Evolutionary conservation across 2,329 filamentous ascomycete species (phyloP).

Genomic region (Ceratocystis alfenasii): DNA sequence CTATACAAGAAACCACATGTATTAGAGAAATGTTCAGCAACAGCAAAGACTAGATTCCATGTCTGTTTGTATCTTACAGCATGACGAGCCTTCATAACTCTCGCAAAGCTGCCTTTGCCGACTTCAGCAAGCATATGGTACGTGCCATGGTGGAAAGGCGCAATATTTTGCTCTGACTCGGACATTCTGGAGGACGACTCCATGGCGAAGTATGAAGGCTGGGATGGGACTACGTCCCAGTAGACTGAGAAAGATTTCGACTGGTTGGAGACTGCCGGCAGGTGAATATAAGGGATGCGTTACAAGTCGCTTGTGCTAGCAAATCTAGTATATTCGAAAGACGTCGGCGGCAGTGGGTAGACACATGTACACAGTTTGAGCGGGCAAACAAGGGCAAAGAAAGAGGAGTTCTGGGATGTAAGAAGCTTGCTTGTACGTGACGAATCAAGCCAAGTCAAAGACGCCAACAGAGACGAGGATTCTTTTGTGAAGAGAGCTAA

Average conservation of each 20-base stretch:
- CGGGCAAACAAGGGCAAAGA: neutral
- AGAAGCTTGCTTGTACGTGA: slow-evolving; percentile 5
- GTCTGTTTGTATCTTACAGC: slow-evolving; percentile 10
- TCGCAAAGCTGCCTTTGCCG: slow-evolving; percentile 21
- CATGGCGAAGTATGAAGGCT: slow-evolving; percentile 14
- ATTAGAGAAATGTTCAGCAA: neutral
- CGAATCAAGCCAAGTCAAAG: neutral
- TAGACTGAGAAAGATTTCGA: neutral
- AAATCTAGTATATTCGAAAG: slow-evolving; percentile 31
- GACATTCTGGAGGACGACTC: slow-evolving; percentile 20
- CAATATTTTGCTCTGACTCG: slow-evolving; percentile 19
- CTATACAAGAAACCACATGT: slow-evolving; percentile 1
- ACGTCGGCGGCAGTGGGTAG: slow-evolving; percentile 28
- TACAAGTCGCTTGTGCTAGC: slow-evolving; percentile 26
- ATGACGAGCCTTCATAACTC: slow-evolving; percentile 22
- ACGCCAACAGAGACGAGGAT: no score
- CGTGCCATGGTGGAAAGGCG: slow-evolving; percentile 18
- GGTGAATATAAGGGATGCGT: neutral
- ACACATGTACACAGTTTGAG: slow-evolving; percentile 32
- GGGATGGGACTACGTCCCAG: slow-evolving; percentile 18
- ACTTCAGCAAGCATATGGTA: slow-evolving; percentile 20
- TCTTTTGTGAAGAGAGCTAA: no score
- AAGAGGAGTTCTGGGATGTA: neutral
- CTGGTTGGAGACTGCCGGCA: neutral
- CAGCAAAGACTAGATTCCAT: neutral